Conservation (phyloP, 768 basidiomycete genomes). For the Myochromella boudieri region DNA sequence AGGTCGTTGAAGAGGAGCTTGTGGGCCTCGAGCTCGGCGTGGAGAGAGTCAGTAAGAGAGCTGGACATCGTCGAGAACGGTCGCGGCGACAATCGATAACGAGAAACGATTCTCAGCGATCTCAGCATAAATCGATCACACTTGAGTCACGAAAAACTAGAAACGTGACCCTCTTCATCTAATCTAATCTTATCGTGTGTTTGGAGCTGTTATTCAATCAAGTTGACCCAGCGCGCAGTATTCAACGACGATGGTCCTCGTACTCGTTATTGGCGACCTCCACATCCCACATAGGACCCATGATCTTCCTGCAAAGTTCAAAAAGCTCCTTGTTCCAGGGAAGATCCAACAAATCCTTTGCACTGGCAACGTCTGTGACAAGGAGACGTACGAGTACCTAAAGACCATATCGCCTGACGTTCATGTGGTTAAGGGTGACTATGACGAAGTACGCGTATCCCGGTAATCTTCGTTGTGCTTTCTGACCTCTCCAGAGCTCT, state of each 20-base stretch:
- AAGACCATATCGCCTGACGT: conserved; percentile 93
- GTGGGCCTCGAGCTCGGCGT: conserved; percentile 55
- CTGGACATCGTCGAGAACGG: background rate
- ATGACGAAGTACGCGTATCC: conserved; percentile 78
- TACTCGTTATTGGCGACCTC: conserved; percentile 95
- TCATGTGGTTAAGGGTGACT: conserved; percentile 89
- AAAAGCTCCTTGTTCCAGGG: conserved; percentile 91
- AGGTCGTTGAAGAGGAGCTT: conserved; percentile 63
- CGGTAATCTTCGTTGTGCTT: no score
- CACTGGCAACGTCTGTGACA: conserved; percentile 96
- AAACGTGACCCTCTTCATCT: no score
- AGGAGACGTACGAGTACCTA: conserved; percentile 96
- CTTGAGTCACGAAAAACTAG: no score
- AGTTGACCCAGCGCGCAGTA: no score
- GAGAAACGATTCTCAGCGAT: no score
- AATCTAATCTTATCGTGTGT: no score
- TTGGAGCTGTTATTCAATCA: no score
- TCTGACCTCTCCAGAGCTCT: conserved; percentile 45
- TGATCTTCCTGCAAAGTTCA: conserved; percentile 94
- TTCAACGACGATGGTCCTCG: conserved; percentile 72
- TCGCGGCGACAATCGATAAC: no score
- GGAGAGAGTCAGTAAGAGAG: conserved; percentile 35
- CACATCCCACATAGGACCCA: conserved; percentile 91
- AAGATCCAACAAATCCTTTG: conserved; percentile 98
- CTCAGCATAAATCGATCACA: no score